Conservation (phyloP, 148 eudicot genomes). For the Vaccinium vitisidaea region DNA sequence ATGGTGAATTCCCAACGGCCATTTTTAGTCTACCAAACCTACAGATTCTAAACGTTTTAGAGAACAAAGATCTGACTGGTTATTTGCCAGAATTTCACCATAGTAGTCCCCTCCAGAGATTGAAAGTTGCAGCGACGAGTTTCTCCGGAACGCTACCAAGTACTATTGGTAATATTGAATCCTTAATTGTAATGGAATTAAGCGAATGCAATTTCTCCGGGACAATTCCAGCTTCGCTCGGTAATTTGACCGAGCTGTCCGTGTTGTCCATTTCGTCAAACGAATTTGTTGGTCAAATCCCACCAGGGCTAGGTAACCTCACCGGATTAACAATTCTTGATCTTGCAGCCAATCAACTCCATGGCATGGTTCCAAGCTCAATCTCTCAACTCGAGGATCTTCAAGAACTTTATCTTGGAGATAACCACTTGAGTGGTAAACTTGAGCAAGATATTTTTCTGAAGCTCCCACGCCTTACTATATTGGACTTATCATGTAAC, state of each 20-base stretch:
- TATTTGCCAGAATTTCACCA: slow-evolving; percentile 31
- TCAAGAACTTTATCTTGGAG: fast-evolving
- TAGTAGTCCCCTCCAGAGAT: background rate
- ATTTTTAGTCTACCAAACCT: slow-evolving; percentile 35
- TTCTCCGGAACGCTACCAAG: slow-evolving; percentile 25
- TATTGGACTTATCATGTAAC: background rate
- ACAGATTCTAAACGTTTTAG: slow-evolving; percentile 6
- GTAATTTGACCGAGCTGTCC: background rate
- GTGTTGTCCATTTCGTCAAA: background rate
- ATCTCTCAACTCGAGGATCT: background rate
- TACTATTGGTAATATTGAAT: slow-evolving; percentile 29
- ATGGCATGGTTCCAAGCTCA: background rate
- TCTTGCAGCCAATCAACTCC: background rate
- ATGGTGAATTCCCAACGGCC: slow-evolving; percentile 18
- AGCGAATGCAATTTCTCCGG: background rate
- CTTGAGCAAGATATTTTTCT: background rate
- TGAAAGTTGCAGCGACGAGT: slow-evolving; percentile 11
- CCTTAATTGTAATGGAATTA: background rate
- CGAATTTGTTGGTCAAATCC: background rate
- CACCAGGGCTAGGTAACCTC: background rate
- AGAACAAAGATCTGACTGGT: slow-evolving; percentile 23
- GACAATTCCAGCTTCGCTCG: background rate
- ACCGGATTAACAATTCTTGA: background rate
- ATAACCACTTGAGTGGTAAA: background rate
- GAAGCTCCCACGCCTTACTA: background rate